A percentile compares a stretch with the other conserved stretches of the same genome.
phyloP scores from a whole-genome alignment of 2,329 filamentous ascomycete species.

The Penicillium sp. region DNA sequence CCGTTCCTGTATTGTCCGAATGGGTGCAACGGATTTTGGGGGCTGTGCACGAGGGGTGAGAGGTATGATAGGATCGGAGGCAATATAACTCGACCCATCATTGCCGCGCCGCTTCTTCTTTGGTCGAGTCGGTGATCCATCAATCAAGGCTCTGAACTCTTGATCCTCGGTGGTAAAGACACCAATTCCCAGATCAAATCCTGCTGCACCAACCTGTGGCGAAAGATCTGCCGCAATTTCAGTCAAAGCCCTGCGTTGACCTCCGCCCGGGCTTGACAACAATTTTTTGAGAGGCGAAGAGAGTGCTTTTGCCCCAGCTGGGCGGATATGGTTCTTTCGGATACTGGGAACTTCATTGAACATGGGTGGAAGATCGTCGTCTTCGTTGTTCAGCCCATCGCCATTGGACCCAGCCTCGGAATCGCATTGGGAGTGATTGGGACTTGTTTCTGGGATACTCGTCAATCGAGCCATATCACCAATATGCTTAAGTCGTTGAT shows the following conservation, averaged over 20 bases:
- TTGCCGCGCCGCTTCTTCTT: constrained; percentile 40
- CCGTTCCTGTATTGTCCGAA: constrained; percentile 11
- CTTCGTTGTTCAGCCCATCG: constrained; percentile 33
- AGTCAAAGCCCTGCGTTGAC: constrained; percentile 38
- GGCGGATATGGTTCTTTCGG: constrained; percentile 21
- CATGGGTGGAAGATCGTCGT: constrained; percentile 38
- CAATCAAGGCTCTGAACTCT: constrained; percentile 37
- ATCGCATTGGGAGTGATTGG: constrained; percentile 25
- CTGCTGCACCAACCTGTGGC: constrained; percentile 34
- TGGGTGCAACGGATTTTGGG: constrained; percentile 16
- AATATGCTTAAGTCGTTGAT: constrained; percentile 21
- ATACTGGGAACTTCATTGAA: constrained; percentile 19
- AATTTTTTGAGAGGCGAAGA: constrained; percentile 32
- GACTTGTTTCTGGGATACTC: constrained; percentile 41
- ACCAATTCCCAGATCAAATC: constrained; percentile 36
- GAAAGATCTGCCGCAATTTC: constrained; percentile 45
- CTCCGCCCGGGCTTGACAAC: constrained; percentile 40
- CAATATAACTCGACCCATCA: constrained; percentile 29
- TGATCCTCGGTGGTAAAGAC: constrained; percentile 42
- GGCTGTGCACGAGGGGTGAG: constrained; percentile 25
- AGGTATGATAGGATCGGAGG: constrained; percentile 31
- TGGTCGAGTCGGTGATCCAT: constrained; percentile 33
- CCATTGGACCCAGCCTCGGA: constrained; percentile 25
- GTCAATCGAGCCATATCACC: constrained; percentile 32
- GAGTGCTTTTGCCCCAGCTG: constrained; percentile 18